phyloP scores from a whole-genome alignment of 306 rosid genomes.

The Geum urbanum region DNA sequence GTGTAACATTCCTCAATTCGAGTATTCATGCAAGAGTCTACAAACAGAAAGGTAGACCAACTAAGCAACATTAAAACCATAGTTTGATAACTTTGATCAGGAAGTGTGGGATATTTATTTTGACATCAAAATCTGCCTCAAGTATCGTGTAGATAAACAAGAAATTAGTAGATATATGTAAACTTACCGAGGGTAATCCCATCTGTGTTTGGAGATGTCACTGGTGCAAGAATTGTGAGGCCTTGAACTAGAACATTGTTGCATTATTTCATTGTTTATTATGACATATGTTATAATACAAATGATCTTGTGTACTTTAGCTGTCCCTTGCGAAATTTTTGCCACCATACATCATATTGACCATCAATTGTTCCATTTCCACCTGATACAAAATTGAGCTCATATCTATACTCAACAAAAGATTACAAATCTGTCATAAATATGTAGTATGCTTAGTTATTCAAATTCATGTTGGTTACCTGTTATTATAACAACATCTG shows the following conservation, averaged over 20 bases:
- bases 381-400: constrained; percentile 39
- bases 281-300: background rate
- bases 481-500: constrained; percentile 66
- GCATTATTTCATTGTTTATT: constrained; percentile 21
- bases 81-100: too few relatives aligned
- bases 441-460: background rate
- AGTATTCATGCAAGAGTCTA: constrained; percentile 78
- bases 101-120: background rate
- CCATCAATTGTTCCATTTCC: constrained; percentile 79
- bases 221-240: constrained; percentile 69
- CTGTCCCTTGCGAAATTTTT: constrained; percentile 44
- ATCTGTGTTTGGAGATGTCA: constrained; percentile 74
- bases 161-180: background rate
- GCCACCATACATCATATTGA: constrained; percentile 75
- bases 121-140: background rate
- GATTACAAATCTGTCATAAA: background rate
- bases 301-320: constrained; percentile 46
- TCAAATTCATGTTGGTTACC: constrained; percentile 34
- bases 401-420: constrained; percentile 2
- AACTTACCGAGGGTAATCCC: constrained; percentile 74
- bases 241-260: constrained; percentile 67
- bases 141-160: background rate
- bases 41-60: background rate
- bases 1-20: constrained; percentile 74
- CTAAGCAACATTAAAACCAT: background rate